Evolutionary conservation across 2,329 filamentous ascomycete species (phyloP), one percentile per base, ranked within the genome.

Genomic region (Bipolaris zeicola): DNA sequence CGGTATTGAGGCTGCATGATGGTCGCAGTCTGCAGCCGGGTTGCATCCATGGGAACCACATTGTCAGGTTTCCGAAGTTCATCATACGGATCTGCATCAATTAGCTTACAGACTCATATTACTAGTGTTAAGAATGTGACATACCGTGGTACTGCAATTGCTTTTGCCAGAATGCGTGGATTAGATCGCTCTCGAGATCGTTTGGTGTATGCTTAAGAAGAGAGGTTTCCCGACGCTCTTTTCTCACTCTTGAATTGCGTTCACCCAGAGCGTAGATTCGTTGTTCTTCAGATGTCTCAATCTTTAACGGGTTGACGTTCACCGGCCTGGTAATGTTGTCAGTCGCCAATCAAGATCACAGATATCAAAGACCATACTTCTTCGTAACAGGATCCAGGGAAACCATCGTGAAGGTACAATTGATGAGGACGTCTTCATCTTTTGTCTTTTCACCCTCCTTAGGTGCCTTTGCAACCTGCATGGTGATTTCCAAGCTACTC

Each of bases 401-500:
- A 0, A 91, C 89, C 89, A 92, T 91, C 0, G 89, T 91, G 68
- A 91, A 91, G 6, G 87, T 85, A 73, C 88, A 90, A n/a, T 86
- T 88, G 73, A 90, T 83, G 52, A 90, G 73, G 1, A 89, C 78
- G 70, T 90, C 87, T 41, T 87, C 83, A 1, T 84, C 79, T 60
- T 81, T 81, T 13, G 78, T 75, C 34, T 76, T 68, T 65, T 89
- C 80, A 22, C 87, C 88, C 50, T 84, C 78, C 31, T 81, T 77
- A 0, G 87, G 83, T 0, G 85, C 88, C 68, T 88, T 89, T 6
- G 88, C 87, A 16, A 92, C 88, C 70, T 90, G 87, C 63, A 90
- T 83, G 0, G 88, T 90, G 7, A 92, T 87, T 65, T 92, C 89
- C 75, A 91, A 85, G 69, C 87, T 90, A 57, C 86, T 89, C 55